Percentiles rank a stretch among this genome's conserved stretches.
These are phyloP conservation scores for Solanum boliviense DNA, from an alignment of 257 asterid genomes.

Conservation along the genomic window DNA sequence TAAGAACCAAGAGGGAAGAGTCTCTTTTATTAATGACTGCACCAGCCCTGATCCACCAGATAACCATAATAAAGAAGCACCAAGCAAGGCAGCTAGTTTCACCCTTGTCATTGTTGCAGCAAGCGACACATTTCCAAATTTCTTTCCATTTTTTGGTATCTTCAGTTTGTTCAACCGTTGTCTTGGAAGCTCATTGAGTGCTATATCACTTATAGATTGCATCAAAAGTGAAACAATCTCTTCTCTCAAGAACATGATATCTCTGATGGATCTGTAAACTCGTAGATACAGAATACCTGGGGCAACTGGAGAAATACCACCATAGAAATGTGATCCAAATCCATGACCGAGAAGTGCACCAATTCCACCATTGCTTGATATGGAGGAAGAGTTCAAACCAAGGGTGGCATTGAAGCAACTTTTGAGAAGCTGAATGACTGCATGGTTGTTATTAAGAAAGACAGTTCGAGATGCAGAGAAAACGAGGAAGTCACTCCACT, in stretches of 20 bases:
- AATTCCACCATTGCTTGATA: constrained; percentile 70
- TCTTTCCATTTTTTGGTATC: constrained; percentile 30
- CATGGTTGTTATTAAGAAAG: constrained; percentile 83
- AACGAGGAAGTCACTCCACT: constrained; percentile 88
- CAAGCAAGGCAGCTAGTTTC: constrained; percentile 77
- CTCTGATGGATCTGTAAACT: constrained; percentile 68
- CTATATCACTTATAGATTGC: constrained; percentile 67
- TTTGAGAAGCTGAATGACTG: constrained; percentile 78
- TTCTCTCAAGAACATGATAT: constrained; percentile 78
- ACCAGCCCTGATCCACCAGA: constrained; percentile 80
- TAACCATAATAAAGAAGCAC: constrained; percentile 67
- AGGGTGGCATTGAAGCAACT: constrained; percentile 69
- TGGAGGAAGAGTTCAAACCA: constrained; percentile 45
- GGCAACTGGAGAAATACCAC: constrained; percentile 89
- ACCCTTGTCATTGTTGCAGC: constrained; percentile 61
- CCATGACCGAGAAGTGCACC: constrained; percentile 98
- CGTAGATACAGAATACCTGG: constrained; percentile 89
- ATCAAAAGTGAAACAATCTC: constrained; percentile 63
- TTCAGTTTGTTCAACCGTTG: constrained; percentile 20
- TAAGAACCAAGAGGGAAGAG: constrained; percentile 91
- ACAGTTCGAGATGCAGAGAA: constrained; percentile 95
- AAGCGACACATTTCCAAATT: constrained; percentile 46
- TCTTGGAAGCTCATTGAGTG: constrained; percentile 17
- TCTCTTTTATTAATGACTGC: constrained; percentile 72
- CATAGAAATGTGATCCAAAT: constrained; percentile 76